Evolutionary conservation across 345 rosid species (phyloP), one percentile per base, ranked within the genome.

Genomic region (Hibiscus syriacus): DNA sequence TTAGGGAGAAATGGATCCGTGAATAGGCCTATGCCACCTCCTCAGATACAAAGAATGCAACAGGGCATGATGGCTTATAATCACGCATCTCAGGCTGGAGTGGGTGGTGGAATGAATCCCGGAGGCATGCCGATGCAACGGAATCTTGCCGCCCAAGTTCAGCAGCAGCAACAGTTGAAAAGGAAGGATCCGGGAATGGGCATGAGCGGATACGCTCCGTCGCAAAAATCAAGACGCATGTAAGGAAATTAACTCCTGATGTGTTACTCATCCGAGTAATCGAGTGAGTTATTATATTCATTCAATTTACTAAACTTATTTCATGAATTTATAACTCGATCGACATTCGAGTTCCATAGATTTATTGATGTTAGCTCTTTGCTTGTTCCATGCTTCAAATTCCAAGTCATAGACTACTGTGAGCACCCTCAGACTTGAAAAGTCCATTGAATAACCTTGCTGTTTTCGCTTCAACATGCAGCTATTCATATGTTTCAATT

Each of bases 131-230:
- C 97, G 1, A 66, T 91, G 89, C 89, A 83, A 72, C 84, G 92
- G 22, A 89, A 92, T 8, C 85, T 90, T 59, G 74, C 88, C 38
- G 78, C 79, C 22, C 96, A 88, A 73, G 74, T 84, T 9, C 92
- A 85, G 67, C 92, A 84, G 76, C 97, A 85, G 66, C 87, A 82
- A 70, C 90, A 90, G 77, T 70, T 92, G 56, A 87, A 91, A 75
- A 85, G 97, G 80, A 93, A 87, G 74, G 98, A 90, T 59, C 87
- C 90, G 1, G 92, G 90, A 72, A 81, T 83, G 84, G 93, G 93
- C 69, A 72, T 85, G 85, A 76, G 90, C 8, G 94, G 96, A 69
- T 90, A 90, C 65, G 90, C 93, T 76, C 88, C 97, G 3, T 97
- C 86, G 64, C 92, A 85, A 81, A 93, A 87, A 79, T 80, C 83